Percentiles rank a stretch among this genome's conserved stretches.
phyloP scores from a whole-genome alignment of 106 monocot genomes.

The Phalaenopsis equestris region DNA sequence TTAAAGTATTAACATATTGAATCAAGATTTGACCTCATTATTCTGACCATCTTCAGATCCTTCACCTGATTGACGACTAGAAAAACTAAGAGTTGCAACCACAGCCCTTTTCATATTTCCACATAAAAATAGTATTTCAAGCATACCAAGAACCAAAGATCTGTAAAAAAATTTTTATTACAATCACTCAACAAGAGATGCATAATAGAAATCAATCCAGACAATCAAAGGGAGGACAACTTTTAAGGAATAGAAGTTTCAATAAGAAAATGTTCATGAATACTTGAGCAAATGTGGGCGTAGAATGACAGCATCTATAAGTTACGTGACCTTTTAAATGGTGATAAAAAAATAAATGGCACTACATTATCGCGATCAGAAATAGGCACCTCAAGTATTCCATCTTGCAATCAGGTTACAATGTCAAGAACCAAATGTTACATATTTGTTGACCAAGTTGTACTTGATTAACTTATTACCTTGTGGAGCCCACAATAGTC shows the following conservation, averaged over 20 bases:
- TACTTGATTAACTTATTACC: background rate
- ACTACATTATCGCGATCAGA: background rate
- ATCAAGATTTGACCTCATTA: conserved; percentile 39
- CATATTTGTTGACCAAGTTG: background rate
- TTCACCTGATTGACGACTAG: conserved; percentile 17
- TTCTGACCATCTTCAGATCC: conserved; percentile 25
- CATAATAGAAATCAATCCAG: background rate
- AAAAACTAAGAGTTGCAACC: conserved; percentile 49
- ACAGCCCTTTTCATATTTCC: conserved; percentile 63
- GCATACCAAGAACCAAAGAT: conserved; percentile 82
- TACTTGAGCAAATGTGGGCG: background rate
- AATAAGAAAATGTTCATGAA: background rate
- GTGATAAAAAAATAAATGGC: background rate
- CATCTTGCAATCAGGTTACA: background rate
- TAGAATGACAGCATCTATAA: background rate
- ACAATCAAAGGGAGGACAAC: background rate
- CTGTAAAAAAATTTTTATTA: conserved; percentile 29
- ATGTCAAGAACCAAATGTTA: background rate
- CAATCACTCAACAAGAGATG: conserved; percentile 7
- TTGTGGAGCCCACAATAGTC: background rate
- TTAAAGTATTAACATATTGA: background rate
- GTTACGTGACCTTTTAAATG: background rate
- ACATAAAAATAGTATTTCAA: conserved; percentile 88
- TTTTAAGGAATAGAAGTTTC: background rate
- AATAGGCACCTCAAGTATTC: background rate